Base-by-base conservation (phyloP, 192 early-diverging fungal genomes). In the Backusella tarrabulga region DNA sequence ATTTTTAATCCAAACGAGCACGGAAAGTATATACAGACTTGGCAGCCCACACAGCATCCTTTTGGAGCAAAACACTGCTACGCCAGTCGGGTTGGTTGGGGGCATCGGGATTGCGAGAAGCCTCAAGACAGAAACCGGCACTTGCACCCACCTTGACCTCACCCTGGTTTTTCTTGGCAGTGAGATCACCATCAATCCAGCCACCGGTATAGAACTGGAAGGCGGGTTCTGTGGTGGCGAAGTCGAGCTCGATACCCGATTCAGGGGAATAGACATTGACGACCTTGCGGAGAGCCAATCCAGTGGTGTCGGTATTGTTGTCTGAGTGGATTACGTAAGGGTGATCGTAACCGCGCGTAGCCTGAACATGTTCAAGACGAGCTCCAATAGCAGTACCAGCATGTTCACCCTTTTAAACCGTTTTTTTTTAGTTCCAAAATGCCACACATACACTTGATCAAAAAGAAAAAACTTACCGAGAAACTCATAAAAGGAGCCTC, bases 201-300 rank as follows among this genome's bases (percentile, higher is more conserved):
- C 95, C 94, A 40, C 91, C 95, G 17, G 95, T 94, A 77, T 97
- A 97, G 67, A 97, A 79, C 76, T 96, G 93, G 72, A 97, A 90
- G 0, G 90, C 92, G 11, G 92, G 87, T 36, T 93, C 89, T 44
- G 90, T 88, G 7, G 93, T 91, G 21, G 85, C 69, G 54, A 95
- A 83, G 6, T 86, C 83, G 78, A 95, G 77, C 5, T 78, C 71
- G 38, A 94, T 89, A 12, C 90, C 92, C 32, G 90, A 86, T 19
- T 86, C 76, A 9, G 84, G 84, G 42, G 85, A 88, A 68, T 83
- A 84, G 4, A 92, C 85, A 7, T 86, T 90, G 17, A 88, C 84
- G 56, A 40, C 87, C 63, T 50, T 54, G 68, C 34, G 74, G 70
- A 68, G 74, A 67, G 77, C 69, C 5, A 63, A 66, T n/a, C 9